Conservation (phyloP, 192 early-diverging fungal species). For the Cladochytrium replicatum region DNA sequence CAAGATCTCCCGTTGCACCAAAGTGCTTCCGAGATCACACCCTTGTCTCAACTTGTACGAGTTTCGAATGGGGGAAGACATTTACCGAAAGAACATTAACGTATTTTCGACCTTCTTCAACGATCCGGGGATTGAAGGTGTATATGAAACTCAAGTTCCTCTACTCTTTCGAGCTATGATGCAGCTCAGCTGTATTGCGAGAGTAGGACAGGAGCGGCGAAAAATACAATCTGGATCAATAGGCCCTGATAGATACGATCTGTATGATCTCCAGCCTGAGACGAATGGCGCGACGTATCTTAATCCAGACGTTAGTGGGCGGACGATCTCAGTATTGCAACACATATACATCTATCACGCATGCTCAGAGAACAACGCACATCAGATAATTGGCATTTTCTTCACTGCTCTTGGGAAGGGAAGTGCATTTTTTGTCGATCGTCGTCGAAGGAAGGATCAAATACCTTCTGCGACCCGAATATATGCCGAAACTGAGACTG, state of each 20-base stretch:
- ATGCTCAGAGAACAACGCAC: constrained; percentile 12
- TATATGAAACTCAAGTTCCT: constrained; percentile 88
- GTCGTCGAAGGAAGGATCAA: constrained; percentile 43
- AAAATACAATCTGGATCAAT: not conserved
- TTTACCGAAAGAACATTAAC: constrained; percentile 61
- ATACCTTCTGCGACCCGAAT: constrained; percentile 61
- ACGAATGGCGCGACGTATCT: constrained; percentile 1
- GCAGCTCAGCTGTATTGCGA: constrained; percentile 55
- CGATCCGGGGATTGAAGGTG: constrained; percentile 79
- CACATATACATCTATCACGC: constrained; percentile 77
- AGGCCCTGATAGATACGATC: no score
- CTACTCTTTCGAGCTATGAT: constrained; percentile 72
- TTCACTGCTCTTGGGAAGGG: constrained; percentile 42
- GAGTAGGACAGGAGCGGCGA: constrained; percentile 12
- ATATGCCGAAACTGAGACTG: constrained; percentile 51
- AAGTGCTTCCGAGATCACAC: constrained; percentile 71
- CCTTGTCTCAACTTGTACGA: constrained; percentile 63
- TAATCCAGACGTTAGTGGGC: not conserved
- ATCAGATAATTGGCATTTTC: constrained; percentile 64
- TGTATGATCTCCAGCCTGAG: constrained; percentile 31
- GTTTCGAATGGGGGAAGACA: constrained; percentile 68
- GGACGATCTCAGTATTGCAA: constrained; percentile 33
- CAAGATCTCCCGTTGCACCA: constrained; percentile 15
- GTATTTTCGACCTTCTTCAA: constrained; percentile 72
- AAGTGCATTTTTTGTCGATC: constrained; percentile 70